phyloP scores from a whole-genome alignment of 2,329 filamentous ascomycete species.

The Basipetospora chlamydospora region DNA sequence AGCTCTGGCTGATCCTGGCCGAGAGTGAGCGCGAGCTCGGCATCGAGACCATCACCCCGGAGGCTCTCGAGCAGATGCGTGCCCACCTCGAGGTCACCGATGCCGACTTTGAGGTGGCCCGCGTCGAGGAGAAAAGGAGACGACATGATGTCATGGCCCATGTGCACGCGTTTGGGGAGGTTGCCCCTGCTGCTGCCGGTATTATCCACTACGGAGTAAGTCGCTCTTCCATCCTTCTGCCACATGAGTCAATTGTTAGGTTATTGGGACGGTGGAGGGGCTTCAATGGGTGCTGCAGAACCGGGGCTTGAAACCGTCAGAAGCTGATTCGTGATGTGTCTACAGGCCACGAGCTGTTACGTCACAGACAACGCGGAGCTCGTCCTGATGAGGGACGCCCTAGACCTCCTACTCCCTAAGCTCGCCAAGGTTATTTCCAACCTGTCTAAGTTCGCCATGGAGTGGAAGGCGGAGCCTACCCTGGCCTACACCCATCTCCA shows the following conservation, averaged over 20 bases:
- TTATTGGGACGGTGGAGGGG: no score
- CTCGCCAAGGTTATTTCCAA: slow-evolving; percentile 66
- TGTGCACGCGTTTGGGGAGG: slow-evolving; percentile 52
- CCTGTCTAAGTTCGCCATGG: slow-evolving; percentile 53
- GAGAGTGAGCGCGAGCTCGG: slow-evolving; percentile 72
- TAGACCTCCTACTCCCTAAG: slow-evolving; percentile 48
- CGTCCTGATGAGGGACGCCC: slow-evolving; percentile 40
- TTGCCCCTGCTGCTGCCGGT: slow-evolving; percentile 62
- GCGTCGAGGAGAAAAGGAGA: slow-evolving; percentile 60
- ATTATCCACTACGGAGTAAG: slow-evolving; percentile 69
- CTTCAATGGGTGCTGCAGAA: no score
- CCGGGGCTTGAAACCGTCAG: no score
- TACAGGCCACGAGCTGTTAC: slow-evolving; percentile 23
- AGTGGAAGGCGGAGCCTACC: slow-evolving; percentile 44
- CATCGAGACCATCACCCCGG: slow-evolving; percentile 50
- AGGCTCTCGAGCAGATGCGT: slow-evolving; percentile 65
- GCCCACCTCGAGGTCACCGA: slow-evolving; percentile 62
- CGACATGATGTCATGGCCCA: slow-evolving; percentile 28
- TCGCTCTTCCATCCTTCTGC: no score
- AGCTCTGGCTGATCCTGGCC: slow-evolving; percentile 75
- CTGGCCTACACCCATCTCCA: slow-evolving; percentile 67
- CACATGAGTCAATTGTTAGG: no score
- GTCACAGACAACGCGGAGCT: slow-evolving; percentile 66
- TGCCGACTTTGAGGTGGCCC: slow-evolving; percentile 59
- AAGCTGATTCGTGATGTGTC: no score